Evolutionary conservation across 2,329 filamentous ascomycete genomes (phyloP).

Genomic region (Aureobasidium sp.): DNA sequence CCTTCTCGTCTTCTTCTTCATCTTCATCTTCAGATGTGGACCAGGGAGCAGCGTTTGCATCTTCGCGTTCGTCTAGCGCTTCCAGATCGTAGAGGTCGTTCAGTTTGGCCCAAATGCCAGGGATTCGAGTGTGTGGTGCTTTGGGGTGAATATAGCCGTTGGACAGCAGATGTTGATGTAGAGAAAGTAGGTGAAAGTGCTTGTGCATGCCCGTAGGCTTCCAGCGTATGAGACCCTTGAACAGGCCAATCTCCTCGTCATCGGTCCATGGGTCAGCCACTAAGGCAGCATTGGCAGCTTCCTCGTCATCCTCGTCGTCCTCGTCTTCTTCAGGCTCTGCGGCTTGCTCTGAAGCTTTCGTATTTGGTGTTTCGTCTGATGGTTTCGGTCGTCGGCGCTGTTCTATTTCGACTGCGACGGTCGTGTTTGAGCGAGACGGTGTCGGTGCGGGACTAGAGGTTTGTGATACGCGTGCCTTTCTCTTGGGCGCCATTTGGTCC

Average conservation of each 20-base stretch:
- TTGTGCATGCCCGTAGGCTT: conserved; percentile 97
- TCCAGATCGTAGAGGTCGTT: conserved; percentile 76
- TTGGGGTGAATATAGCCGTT: conserved; percentile 30
- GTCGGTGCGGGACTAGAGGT: conserved; percentile 46
- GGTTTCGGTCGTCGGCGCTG: conserved; percentile 6
- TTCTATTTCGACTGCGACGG: conserved; percentile 24
- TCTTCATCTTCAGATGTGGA: conserved; percentile 41
- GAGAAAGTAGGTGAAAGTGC: conserved; percentile 85
- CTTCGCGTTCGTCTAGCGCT: conserved; percentile 75
- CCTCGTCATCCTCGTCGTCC: neutral
- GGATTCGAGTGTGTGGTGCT: conserved; percentile 70
- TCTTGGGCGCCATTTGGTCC: conserved; percentile 58
- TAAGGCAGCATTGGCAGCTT: conserved; percentile 23
- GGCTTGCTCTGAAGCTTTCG: neutral
- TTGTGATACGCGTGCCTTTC: conserved; percentile 53
- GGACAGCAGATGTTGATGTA: conserved; percentile 37
- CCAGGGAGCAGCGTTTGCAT: conserved; percentile 42
- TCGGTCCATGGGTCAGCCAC: conserved; percentile 81
- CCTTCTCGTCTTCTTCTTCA: conserved; percentile 37
- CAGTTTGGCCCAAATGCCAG: conserved; percentile 87
- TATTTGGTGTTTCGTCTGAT: neutral
- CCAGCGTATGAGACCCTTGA: conserved; percentile 88
- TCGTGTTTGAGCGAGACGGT: conserved; percentile 26
- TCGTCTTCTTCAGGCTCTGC: neutral
- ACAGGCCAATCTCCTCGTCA: conserved; percentile 85